A percentile compares a stretch with the other conserved stretches of the same genome.
Conservation (phyloP, 352 stramenopile genomes). For the Aphanomyces stellatus region DNA sequence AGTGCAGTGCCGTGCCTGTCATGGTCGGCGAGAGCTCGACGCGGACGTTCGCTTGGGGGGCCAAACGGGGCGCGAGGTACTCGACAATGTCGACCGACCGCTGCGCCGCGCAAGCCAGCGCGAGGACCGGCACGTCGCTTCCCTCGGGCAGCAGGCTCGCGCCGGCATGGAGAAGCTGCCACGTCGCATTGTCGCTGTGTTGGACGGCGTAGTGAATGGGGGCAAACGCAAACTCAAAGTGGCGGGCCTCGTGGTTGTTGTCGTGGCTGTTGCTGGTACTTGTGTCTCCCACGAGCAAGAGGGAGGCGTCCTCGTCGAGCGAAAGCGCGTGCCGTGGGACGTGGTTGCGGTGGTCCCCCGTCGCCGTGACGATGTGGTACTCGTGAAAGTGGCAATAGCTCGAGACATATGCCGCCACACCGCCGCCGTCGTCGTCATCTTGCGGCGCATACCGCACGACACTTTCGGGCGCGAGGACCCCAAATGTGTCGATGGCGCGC, state of each 20-base stretch:
- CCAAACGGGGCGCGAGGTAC: slow-evolving; percentile 8
- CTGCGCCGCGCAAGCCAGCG: background rate
- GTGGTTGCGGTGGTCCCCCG: slow-evolving; percentile 33
- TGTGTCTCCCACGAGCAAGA: too few species aligned
- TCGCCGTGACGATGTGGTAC: slow-evolving; percentile 1
- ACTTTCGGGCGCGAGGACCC: slow-evolving; percentile 28
- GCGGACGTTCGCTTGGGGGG: background rate
- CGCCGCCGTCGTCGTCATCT: slow-evolving; percentile 18
- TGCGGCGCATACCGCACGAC: slow-evolving; percentile 24
- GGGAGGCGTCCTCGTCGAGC: too few species aligned
- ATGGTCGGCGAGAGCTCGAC: background rate
- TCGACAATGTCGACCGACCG: slow-evolving; percentile 2
- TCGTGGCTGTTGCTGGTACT: background rate
- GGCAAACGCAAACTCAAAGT: background rate
- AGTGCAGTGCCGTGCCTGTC: slow-evolving; percentile 9
- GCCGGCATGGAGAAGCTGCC: slow-evolving; percentile 18
- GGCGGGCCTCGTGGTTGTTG: background rate
- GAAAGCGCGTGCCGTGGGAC: slow-evolving; percentile 24
- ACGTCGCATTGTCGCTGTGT: slow-evolving; percentile 20
- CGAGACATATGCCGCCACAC: background rate
- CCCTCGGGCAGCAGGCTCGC: background rate
- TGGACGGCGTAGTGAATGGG: slow-evolving; percentile 14
- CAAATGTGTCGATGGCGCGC: slow-evolving; percentile 36
- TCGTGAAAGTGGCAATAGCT: background rate
- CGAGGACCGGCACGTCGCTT: slow-evolving; percentile 10